Conservation (phyloP, 805 yeast species). For the Schizosaccharomyces pombe region DNA sequence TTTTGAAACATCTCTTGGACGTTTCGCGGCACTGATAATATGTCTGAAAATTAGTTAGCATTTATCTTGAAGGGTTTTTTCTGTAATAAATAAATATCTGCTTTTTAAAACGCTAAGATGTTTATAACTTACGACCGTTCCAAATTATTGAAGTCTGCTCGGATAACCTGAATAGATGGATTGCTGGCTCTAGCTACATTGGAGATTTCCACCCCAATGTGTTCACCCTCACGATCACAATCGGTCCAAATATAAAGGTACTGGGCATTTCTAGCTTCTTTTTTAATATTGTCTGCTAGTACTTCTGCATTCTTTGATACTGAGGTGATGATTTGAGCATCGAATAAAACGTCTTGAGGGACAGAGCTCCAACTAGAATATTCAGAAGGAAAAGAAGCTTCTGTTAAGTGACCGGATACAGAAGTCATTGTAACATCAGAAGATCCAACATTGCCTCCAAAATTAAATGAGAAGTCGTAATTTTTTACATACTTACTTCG, state of each 20-base stretch:
- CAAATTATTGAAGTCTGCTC: slow-evolving; percentile 74
- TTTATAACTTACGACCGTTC: slow-evolving; percentile 24
- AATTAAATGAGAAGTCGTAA: slow-evolving; percentile 50
- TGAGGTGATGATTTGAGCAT: slow-evolving; percentile 16
- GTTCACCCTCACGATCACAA: slow-evolving; percentile 92
- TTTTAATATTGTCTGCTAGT: slow-evolving; percentile 41
- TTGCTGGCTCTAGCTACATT: slow-evolving; percentile 41
- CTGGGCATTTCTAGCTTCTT: slow-evolving; percentile 37
- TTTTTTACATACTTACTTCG: slow-evolving; percentile 48
- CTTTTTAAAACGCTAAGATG: no score
- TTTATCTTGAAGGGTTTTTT: no score
- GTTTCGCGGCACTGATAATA: slow-evolving; percentile 46
- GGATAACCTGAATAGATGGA: slow-evolving; percentile 25
- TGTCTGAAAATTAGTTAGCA: slow-evolving; percentile 27
- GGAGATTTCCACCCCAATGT: slow-evolving; percentile 64
- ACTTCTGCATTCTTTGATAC: slow-evolving; percentile 18
- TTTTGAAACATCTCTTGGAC: slow-evolving; percentile 40
- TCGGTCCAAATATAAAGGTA: slow-evolving; percentile 89
- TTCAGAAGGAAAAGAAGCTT: slow-evolving; percentile 37
- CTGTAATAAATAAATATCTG: no score
- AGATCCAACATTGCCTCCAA: slow-evolving; percentile 26
- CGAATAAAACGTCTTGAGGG: slow-evolving; percentile 23
- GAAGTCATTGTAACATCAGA: slow-evolving; percentile 79
- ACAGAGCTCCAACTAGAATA: slow-evolving; percentile 37
- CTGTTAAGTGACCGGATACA: slow-evolving; percentile 65